A percentile compares a stretch with the other conserved stretches of the same genome.
Conservation (phyloP, 2,329 filamentous ascomycete species). For the Aspergillus piperis region DNA sequence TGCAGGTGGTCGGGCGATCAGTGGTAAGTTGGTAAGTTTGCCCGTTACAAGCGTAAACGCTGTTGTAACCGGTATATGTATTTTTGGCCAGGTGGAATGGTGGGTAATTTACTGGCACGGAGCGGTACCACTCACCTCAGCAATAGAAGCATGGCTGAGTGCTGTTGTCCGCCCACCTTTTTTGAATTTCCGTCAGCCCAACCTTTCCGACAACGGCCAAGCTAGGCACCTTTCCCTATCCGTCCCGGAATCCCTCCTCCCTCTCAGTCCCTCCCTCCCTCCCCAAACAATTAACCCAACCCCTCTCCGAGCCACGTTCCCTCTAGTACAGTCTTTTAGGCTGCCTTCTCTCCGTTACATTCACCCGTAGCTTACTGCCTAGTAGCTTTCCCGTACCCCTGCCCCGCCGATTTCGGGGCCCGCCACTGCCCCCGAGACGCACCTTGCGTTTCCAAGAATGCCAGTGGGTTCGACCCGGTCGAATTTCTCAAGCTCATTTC, state of each 20-base stretch:
- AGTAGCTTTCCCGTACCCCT: slow-evolving; percentile 5
- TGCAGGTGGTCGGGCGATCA: slow-evolving; percentile 20
- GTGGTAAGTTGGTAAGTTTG: slow-evolving; percentile 12
- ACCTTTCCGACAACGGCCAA: slow-evolving; percentile 36
- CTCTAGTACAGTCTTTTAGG: background rate
- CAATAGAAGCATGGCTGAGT: background rate
- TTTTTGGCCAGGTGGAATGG: slow-evolving; percentile 14
- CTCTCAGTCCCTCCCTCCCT: slow-evolving; percentile 11
- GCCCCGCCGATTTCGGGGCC: slow-evolving; percentile 34
- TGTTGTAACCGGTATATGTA: slow-evolving; percentile 19
- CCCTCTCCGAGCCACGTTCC: slow-evolving; percentile 5
- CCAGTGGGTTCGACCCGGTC: slow-evolving; percentile 21
- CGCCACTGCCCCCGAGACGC: slow-evolving; percentile 14
- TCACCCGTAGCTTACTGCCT: slow-evolving; percentile 2
- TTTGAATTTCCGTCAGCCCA: slow-evolving; percentile 8
- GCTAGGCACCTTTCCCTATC: slow-evolving; percentile 21
- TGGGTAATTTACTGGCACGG: slow-evolving; percentile 28
- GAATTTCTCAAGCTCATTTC: slow-evolving; percentile 28
- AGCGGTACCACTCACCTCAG: slow-evolving; percentile 16
- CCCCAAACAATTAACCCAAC: slow-evolving; percentile 6
- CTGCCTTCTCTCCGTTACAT: slow-evolving; percentile 1
- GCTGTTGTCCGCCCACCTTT: slow-evolving; percentile 17
- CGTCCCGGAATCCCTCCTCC: slow-evolving; percentile 22
- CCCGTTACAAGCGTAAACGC: slow-evolving; percentile 16
- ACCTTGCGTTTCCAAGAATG: slow-evolving; percentile 16